Evolutionary conservation across 2,329 filamentous ascomycete genomes (phyloP), one percentile per base, ranked within the genome.

Genomic region (Lecanoromycetidae sp.): DNA sequence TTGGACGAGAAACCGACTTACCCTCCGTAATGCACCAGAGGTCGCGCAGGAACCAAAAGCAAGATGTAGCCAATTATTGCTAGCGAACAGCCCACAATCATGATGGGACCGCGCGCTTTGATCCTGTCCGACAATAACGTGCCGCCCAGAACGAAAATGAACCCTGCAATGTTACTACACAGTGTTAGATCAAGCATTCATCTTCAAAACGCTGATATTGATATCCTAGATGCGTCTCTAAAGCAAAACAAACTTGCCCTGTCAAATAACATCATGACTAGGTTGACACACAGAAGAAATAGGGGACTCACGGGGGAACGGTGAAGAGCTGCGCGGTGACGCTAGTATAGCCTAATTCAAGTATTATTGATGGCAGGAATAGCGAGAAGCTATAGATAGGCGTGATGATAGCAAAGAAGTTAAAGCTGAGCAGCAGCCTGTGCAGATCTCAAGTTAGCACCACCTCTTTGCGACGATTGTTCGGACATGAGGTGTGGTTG

Each of bases 281-380:
- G n/a, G n/a, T n/a, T n/a, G n/a, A n/a, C n/a, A n/a, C n/a, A n/a
- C n/a, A n/a, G n/a, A n/a, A n/a, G n/a, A n/a, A n/a, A n/a, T n/a
- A n/a, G 3, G n/a, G n/a, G n/a, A n/a, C n/a, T n/a, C n/a, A n/a
- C n/a, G 63, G 61, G 10, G 63, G 63, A 1, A 63, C 63, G 3
- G 62, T 65, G 19, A 65, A 60, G 3, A 66, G 57, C 51, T 66
- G 63, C 9, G 61, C 58, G 4, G 43, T 62, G 12, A 68, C 63
- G 3, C 60, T 58, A 23, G 53, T 61, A 54, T 70, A 69, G 3
- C 65, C 65, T 25, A 71, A 58, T 3, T 60, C 63, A 6, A 57
- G 57, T 52, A 71, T 66, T 55, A 71, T 71, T 26, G 63, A 64
- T 22, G 68, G 67, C 1, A 70, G 58, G 56, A 71, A 71, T n/a